Conservation (phyloP, 331 rosid genomes). For the Erythrophleum ivorense region DNA sequence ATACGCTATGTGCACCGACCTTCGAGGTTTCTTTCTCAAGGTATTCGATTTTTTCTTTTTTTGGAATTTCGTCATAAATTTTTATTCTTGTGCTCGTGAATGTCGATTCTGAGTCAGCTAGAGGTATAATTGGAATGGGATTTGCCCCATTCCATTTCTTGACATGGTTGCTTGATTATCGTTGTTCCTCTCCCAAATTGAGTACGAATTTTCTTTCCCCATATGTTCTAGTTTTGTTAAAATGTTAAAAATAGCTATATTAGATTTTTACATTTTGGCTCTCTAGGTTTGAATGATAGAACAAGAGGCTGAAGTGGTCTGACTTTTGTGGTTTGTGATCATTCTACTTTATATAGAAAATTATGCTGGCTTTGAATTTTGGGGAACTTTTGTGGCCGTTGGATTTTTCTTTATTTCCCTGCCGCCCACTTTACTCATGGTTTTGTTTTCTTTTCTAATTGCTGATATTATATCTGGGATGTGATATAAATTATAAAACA, state of each 20-base stretch:
- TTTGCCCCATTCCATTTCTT: neutral
- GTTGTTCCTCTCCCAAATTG: neutral
- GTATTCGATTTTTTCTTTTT: conserved; percentile 40
- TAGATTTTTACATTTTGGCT: conserved; percentile 1
- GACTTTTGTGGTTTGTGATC: neutral
- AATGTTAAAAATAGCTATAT: neutral
- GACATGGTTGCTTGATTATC: neutral
- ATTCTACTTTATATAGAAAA: conserved; percentile 12
- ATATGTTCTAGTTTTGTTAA: neutral
- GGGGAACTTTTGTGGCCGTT: neutral
- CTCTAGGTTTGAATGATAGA: neutral
- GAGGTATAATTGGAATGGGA: neutral
- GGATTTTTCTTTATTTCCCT: conserved; percentile 8
- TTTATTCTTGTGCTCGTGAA: conserved; percentile 10
- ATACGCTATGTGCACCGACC: conserved; percentile 80
- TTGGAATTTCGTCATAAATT: neutral
- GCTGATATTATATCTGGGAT: conserved; percentile 37
- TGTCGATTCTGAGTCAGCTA: conserved; percentile 17
- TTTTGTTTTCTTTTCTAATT: conserved; percentile 9
- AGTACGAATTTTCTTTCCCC: neutral
- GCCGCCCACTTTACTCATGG: neutral
- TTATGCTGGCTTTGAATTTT: neutral
- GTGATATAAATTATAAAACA: conserved; percentile 44
- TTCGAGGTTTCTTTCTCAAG: conserved; percentile 98
- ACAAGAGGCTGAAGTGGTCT: neutral